Percentiles rank a stretch among this genome's conserved stretches.
phyloP scores from a whole-genome alignment of 2,329 filamentous ascomycete species.

The Apiospora hydei region DNA sequence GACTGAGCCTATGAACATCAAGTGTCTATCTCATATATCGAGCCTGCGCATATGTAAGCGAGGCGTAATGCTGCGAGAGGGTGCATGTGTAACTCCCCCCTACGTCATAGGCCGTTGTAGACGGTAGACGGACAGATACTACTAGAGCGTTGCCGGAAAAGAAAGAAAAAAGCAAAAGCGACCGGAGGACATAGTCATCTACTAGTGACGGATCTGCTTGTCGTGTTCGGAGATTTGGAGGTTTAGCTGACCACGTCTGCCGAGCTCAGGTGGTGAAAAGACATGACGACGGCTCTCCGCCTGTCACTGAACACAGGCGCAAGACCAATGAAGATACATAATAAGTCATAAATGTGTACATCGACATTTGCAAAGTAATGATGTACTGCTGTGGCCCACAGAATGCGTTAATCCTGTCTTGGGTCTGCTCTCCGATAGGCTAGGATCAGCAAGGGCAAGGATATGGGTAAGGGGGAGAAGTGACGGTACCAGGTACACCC shows the following conservation, averaged over 20 bases:
- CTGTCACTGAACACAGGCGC: neutral
- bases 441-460: neutral
- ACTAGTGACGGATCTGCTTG: constrained; percentile 11
- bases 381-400: neutral
- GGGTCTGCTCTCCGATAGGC: constrained; percentile 14
- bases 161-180: neutral
- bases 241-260: constrained; percentile 29
- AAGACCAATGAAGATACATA: neutral
- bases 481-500: constrained; percentile 1
- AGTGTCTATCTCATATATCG: neutral
- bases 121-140: neutral
- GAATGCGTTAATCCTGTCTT: constrained; percentile 16
- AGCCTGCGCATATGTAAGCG: neutral
- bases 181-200: neutral
- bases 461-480: neutral
- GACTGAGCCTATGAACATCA: constrained; percentile 2
- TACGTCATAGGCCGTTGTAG: constrained; percentile 2
- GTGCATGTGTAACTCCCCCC: neutral
- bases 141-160: neutral
- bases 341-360: neutral
- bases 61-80: neutral
- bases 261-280: neutral
- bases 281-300: neutral
- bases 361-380: neutral
- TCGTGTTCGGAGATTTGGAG: constrained; percentile 23